Base-by-base conservation (phyloP, 805 yeast species). In the Wickerhamiella shivajii region DNA sequence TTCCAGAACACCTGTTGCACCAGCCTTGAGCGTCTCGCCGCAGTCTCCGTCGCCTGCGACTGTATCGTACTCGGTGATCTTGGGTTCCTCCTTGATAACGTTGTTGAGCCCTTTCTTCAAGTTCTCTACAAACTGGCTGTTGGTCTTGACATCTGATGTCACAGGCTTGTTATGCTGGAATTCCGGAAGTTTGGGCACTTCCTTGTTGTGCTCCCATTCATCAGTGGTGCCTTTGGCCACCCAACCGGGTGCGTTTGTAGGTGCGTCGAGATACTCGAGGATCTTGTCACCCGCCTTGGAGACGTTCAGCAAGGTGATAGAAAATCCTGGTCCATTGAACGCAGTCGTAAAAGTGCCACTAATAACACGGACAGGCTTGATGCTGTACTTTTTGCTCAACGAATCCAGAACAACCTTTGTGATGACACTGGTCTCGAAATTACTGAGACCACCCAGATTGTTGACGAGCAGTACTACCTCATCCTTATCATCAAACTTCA, bases 1-100 rank as follows among this genome's bases (percentile, higher is more conserved):
- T 8, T 64, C 58, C 27, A 71, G 54, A 27, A 85, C 67, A 1
- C 79, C 84, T 36, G 74, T 65, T 18, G 84, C 90, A 24, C 96
- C 97, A 16, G 71, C 66, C 10, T 74, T 80, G 40, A 85, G 59
- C 1, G 96, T 85, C 47, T 81, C 90, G 25, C 97, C 97, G 57
- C 96, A 85, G 52, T 85, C 97, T 46, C 97, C 97, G 53, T 85
- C 97, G 38, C 97, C 97, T 1, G 87, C 95, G 44, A 73, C 64
- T 2, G 92, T 77, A 49, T 85, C 97, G 44, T 78, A 74, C 36
- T 71, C 66, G 1, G 96, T 85, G 48, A 85, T 77, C 46, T 71
- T 68, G 2, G 93, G 90, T 54, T 85, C 96, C n/a, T 67, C 67
- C 18, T 64, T 59, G 27, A 76, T 58, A 5, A 74, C 57, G 6